These are phyloP conservation scores for Mortierella alpina DNA, from an alignment of 192 early-diverging fungal genomes.

Conservation along the genomic window DNA sequence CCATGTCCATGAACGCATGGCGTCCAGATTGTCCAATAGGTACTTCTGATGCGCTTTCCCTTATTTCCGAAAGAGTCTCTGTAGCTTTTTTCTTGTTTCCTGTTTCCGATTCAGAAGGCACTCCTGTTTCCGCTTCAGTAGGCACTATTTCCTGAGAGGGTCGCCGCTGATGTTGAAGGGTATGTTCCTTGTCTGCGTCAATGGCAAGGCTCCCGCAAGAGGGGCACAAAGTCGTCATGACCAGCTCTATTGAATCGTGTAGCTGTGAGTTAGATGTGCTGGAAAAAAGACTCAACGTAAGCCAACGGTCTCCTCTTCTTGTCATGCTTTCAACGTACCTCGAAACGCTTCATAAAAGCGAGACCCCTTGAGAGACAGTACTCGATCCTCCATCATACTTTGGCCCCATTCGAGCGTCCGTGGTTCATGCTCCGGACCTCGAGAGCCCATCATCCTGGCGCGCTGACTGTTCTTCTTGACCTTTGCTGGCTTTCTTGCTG, in stretches of 20 bases:
- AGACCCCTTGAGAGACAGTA: conserved; percentile 27
- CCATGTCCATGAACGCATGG: conserved; percentile 35
- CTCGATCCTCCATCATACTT: conserved; percentile 24
- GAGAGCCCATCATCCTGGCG: conserved; percentile 30
- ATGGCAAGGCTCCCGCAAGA: conserved; percentile 4
- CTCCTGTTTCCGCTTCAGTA: not conserved
- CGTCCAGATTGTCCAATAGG: not conserved
- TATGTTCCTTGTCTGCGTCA: too few species aligned
- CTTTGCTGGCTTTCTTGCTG: conserved; percentile 5
- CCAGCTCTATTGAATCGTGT: conserved; percentile 4
- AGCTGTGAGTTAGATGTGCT: too few species aligned
- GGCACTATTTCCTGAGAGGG: too few species aligned
- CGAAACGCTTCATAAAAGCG: conserved; percentile 37
- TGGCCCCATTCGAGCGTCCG: conserved; percentile 37
- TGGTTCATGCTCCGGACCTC: not conserved
- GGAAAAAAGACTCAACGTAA: not conserved
- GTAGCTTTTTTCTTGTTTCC: not conserved
- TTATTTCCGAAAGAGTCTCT: not conserved
- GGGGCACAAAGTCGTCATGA: conserved; percentile 16
- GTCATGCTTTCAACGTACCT: conserved; percentile 7
- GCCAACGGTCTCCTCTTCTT: not conserved
- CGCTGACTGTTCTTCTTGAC: conserved; percentile 50
- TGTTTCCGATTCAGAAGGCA: not conserved
- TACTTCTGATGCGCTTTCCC: not conserved
- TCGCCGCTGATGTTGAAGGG: too few species aligned